Evolutionary conservation across 805 yeast genomes (phyloP).

Genomic region (Huiozyma sinensis): DNA sequence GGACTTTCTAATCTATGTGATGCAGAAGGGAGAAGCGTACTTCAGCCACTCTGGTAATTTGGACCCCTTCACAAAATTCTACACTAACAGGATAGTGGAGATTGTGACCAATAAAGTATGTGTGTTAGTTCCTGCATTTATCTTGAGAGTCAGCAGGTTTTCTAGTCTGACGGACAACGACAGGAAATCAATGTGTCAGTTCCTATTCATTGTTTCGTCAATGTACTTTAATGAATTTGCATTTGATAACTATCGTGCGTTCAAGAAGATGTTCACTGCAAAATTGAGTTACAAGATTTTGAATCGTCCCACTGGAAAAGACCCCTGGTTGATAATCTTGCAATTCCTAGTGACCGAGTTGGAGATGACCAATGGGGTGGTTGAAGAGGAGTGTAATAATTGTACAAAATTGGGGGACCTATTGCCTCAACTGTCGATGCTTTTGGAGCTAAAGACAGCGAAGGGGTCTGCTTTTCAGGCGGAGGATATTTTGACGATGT

Average conservation of each 20-base stretch:
- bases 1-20: slow-evolving; percentile 13
- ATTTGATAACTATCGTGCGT: slow-evolving; percentile 21
- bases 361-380: slow-evolving; percentile 1
- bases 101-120: slow-evolving; percentile 18
- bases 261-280: slow-evolving; percentile 23
- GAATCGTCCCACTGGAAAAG: slow-evolving; percentile 12
- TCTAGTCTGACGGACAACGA: slow-evolving; percentile 4
- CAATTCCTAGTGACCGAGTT: slow-evolving; percentile 16
- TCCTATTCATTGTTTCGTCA: slow-evolving; percentile 15
- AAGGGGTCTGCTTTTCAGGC: too few relatives aligned
- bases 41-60: slow-evolving; percentile 7
- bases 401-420: too few relatives aligned
- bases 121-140: slow-evolving; percentile 18
- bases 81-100: slow-evolving; percentile 21
- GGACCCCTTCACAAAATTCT: slow-evolving; percentile 16
- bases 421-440: too few relatives aligned
- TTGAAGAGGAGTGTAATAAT: too few relatives aligned
- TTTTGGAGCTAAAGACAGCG: not conserved
- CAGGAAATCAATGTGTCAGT: slow-evolving; percentile 11
- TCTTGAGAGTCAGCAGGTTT: slow-evolving; percentile 17
- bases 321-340: slow-evolving; percentile 21
- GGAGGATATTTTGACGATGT: slow-evolving; percentile 4
- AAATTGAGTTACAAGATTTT: slow-evolving; percentile 21
- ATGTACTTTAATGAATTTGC: slow-evolving; percentile 25
- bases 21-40: slow-evolving; percentile 13